phyloP scores from a whole-genome alignment of 495 filamentous ascomycete species.

The Hypomontagnella monticulosa region DNA sequence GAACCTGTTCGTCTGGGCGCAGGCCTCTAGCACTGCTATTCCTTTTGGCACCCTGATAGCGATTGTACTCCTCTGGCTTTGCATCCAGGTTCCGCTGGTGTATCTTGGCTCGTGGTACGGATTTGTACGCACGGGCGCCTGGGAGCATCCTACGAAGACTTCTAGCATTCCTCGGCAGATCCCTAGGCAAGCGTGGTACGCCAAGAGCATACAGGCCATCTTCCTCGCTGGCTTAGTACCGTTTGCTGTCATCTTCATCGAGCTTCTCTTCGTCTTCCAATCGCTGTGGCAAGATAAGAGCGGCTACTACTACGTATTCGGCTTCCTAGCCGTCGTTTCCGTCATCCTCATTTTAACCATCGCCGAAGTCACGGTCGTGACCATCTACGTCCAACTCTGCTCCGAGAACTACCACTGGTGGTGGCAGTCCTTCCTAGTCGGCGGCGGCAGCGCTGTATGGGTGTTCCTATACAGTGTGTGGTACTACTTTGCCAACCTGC shows the following conservation, averaged over 20 bases:
- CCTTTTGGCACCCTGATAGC: slow-evolving; percentile 86
- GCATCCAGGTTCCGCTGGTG: slow-evolving; percentile 89
- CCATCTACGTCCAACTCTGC: slow-evolving; percentile 87
- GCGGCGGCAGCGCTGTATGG: slow-evolving; percentile 83
- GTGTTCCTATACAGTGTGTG: slow-evolving; percentile 86
- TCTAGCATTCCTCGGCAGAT: slow-evolving; percentile 77
- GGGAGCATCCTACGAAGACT: slow-evolving; percentile 91
- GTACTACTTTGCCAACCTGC: slow-evolving; percentile 86
- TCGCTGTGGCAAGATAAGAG: slow-evolving; percentile 93
- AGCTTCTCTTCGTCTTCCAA: slow-evolving; percentile 91
- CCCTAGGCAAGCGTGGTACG: slow-evolving; percentile 84
- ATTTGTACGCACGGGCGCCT: slow-evolving; percentile 70
- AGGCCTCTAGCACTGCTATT: slow-evolving; percentile 89
- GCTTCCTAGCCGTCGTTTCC: slow-evolving; percentile 82
- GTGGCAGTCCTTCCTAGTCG: slow-evolving; percentile 91
- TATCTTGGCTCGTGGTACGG: slow-evolving; percentile 87
- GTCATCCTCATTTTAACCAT: slow-evolving; percentile 81
- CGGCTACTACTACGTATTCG: slow-evolving; percentile 95
- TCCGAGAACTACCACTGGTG: slow-evolving; percentile 95
- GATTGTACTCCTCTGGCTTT: slow-evolving; percentile 83
- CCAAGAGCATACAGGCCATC: slow-evolving; percentile 67
- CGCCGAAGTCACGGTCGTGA: slow-evolving; percentile 89
- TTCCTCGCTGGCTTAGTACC: slow-evolving; percentile 85
- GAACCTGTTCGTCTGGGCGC: slow-evolving; percentile 94
- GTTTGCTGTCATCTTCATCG: slow-evolving; percentile 93